Evolutionary conservation across 2,329 filamentous ascomycete species (phyloP).

Genomic region (Sporothrix schenckii): DNA sequence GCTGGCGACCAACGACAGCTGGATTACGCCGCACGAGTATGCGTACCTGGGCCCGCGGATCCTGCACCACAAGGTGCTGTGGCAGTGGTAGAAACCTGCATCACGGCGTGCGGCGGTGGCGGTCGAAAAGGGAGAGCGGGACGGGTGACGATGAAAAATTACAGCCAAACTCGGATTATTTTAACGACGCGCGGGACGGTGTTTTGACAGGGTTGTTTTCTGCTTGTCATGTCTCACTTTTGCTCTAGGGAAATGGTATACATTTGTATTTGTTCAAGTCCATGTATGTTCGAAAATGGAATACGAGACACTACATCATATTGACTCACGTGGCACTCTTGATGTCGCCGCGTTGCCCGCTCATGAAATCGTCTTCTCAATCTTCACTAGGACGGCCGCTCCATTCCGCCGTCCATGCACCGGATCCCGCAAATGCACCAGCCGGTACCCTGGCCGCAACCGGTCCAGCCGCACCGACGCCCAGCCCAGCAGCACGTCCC

Average conservation of each 20-base stretch:
- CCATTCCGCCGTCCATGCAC: constrained; percentile 65
- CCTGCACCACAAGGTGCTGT: constrained; percentile 78
- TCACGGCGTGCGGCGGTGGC: background rate
- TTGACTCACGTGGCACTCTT: background rate
- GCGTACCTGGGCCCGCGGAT: constrained; percentile 80
- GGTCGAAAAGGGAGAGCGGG: background rate
- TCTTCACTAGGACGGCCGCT: constrained; percentile 72
- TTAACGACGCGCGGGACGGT: constrained; percentile 12
- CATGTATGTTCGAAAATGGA: background rate
- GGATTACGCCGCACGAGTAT: constrained; percentile 87
- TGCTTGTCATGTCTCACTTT: background rate
- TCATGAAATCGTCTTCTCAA: constrained; percentile 60
- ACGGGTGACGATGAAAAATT: background rate
- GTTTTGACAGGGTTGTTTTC: background rate
- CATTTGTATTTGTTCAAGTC: background rate
- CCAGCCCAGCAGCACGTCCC: constrained; percentile 83
- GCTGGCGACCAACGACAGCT: constrained; percentile 89
- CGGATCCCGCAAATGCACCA: constrained; percentile 72
- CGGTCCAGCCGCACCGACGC: constrained; percentile 84
- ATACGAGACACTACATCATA: no score
- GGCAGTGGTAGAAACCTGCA: constrained; percentile 56
- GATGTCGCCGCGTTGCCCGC: background rate
- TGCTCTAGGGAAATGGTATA: background rate
- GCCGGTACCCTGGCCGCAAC: constrained; percentile 72
- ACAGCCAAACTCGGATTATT: background rate